Conservation (phyloP, 306 rosid species). For the Dryas drummondii region DNA sequence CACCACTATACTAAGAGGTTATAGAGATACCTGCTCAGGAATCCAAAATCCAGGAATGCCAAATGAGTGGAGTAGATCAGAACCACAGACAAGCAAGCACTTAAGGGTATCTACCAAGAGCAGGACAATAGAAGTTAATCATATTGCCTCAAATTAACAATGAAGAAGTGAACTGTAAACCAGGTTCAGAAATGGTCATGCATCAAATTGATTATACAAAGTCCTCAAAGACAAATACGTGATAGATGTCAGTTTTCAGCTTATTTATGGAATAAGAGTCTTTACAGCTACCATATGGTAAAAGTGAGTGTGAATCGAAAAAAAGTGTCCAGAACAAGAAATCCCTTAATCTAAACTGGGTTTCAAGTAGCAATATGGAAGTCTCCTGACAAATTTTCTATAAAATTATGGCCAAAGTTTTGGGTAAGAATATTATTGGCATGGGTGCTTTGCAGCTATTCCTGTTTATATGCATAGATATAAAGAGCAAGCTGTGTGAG, state of each 20-base stretch:
- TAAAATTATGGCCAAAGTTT: not conserved
- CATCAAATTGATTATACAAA: not conserved
- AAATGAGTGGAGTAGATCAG: constrained; percentile 86
- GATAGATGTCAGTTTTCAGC: not conserved
- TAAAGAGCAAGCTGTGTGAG: not conserved
- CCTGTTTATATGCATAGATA: not conserved
- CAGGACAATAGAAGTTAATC: constrained; percentile 22
- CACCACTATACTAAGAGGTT: not conserved
- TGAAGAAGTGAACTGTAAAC: constrained; percentile 2
- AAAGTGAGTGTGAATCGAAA: not conserved
- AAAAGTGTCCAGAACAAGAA: not conserved
- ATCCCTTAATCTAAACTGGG: not conserved
- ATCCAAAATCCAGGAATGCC: constrained; percentile 75
- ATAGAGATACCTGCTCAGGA: constrained; percentile 57
- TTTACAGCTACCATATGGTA: not conserved
- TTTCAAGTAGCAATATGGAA: not conserved
- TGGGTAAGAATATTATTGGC: not conserved
- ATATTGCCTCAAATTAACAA: not conserved
- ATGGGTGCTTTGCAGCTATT: not conserved
- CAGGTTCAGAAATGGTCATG: not conserved
- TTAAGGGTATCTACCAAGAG: constrained; percentile 63
- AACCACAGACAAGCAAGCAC: constrained; percentile 90
- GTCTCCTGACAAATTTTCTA: not conserved
- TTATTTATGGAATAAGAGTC: not conserved
- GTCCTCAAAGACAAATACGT: not conserved